Base-by-base conservation (phyloP, 169 alveolate species). In the Babesia microti region DNA sequence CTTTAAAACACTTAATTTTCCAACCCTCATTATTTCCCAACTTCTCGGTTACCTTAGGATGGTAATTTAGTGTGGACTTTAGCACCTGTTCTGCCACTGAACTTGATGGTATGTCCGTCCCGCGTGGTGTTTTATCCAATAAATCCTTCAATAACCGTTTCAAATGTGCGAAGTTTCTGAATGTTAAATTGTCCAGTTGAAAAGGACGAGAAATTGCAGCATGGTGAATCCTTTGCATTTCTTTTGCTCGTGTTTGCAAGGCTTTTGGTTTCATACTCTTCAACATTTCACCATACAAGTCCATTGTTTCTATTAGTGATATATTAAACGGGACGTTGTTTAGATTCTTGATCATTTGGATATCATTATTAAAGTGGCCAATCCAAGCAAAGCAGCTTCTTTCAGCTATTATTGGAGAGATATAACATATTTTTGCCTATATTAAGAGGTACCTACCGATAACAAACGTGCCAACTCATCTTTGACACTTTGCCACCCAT, bases 321-420 rank as follows among this genome's bases (percentile, higher is more conserved):
- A 61, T 30, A 19, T 52, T 28, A 23, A 61, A 35, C 27, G 40
- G 24, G 1, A 26, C 17, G 1, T 44, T 58, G 21, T 61, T 46
- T n/a, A 54, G 27, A n/a, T 61, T 59, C 32, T 34, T 46, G 36
- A 50, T 52, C n/a, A 35, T 39, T 3, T 43, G 18, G 28, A 54
- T 35, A n/a, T 22, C 19, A 6, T 61, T 49, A 6, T 58, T 42
- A 7, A 66, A 40, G 27, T 61, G 50, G 44, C 49, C 30, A 18
- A 52, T 30, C 73, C 73, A 61, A 18, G 67, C 73, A 45, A 37
- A 61, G 26, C 73, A 61, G 0, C 29, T 6, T 7, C 73, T 66
- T 12, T 41, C 29, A 26, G 50, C 73, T 1, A 66, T 36, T 19
- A 61, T 27, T 0, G 73, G 60, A 5, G 73, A 61, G 11, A 61